Evolutionary conservation across 805 yeast genomes (phyloP).

Genomic region (Candida saitoana): DNA sequence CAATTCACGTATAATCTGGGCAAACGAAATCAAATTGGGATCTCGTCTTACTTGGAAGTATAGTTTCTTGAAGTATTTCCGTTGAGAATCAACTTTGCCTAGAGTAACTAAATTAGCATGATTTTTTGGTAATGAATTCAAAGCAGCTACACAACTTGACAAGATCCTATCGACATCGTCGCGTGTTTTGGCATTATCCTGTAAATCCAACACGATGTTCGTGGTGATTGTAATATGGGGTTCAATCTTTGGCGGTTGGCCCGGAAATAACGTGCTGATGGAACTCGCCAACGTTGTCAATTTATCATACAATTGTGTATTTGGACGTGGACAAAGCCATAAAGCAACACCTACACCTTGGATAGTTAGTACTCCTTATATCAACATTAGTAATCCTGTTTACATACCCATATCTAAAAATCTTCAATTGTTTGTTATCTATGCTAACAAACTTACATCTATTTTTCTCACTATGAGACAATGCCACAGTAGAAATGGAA

Average conservation of each 20-base stretch:
- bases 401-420: conserved; percentile 21
- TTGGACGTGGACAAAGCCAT: conserved; percentile 70
- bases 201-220: conserved; percentile 44
- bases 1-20: conserved; percentile 53
- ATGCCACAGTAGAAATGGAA: too few species aligned
- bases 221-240: conserved; percentile 78
- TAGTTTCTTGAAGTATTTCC: conserved; percentile 50
- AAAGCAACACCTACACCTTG: conserved; percentile 47
- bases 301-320: conserved; percentile 51
- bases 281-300: conserved; percentile 59
- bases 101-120: conserved; percentile 39
- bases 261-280: conserved; percentile 66
- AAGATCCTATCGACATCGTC: conserved; percentile 59
- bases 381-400: background rate
- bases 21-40: conserved; percentile 48
- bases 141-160: conserved; percentile 56
- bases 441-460: too few species aligned
- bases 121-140: conserved; percentile 35
- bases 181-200: conserved; percentile 32
- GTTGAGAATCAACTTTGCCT: conserved; percentile 44
- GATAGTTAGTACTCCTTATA: conserved; percentile 5
- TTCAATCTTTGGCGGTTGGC: conserved; percentile 58
- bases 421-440: too few species aligned
- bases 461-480: background rate
- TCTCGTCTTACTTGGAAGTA: conserved; percentile 45